These are phyloP conservation scores for Pseudocercospora fuligena DNA, from an alignment of 2,329 filamentous ascomycete genomes.

Conservation along the genomic window DNA sequence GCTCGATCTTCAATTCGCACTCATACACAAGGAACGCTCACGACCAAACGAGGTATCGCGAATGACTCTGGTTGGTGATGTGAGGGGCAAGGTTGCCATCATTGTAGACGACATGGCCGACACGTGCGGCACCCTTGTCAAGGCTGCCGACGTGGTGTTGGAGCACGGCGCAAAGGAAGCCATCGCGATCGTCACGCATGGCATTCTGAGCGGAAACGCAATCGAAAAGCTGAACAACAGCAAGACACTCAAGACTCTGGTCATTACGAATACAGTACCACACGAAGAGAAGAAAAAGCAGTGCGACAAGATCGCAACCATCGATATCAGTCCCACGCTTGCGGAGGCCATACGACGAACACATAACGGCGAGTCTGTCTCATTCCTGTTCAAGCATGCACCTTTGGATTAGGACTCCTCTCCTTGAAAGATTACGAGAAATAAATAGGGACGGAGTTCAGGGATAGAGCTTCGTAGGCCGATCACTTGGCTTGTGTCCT, in stretches of 20 bases:
- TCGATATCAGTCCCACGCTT: constrained; percentile 86
- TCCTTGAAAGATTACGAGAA: background rate
- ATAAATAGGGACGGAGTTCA: background rate
- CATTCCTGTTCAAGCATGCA: constrained; percentile 71
- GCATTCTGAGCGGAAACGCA: constrained; percentile 85
- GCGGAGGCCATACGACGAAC: constrained; percentile 73
- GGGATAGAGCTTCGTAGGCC: background rate
- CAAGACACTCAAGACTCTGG: constrained; percentile 70
- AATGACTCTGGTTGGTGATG: constrained; percentile 96
- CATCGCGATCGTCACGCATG: constrained; percentile 93
- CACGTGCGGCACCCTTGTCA: constrained; percentile 85
- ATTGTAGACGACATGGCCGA: constrained; percentile 98
- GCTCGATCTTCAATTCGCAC: constrained; percentile 85
- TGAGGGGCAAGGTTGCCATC: constrained; percentile 88
- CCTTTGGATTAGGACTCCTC: constrained; percentile 43
- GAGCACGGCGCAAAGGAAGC: constrained; percentile 85
- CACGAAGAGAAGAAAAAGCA: constrained; percentile 77
- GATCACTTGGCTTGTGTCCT: background rate
- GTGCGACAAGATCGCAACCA: constrained; percentile 82
- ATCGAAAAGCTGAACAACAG: constrained; percentile 84
- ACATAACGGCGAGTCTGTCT: constrained; percentile 70
- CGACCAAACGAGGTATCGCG: constrained; percentile 88
- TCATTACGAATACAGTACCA: constrained; percentile 89
- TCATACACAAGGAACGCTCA: constrained; percentile 96
- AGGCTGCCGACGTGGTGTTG: constrained; percentile 88